These are phyloP conservation scores for Neoarthrinium moseri DNA, from an alignment of 2,329 filamentous ascomycete species.

Conservation along the genomic window DNA sequence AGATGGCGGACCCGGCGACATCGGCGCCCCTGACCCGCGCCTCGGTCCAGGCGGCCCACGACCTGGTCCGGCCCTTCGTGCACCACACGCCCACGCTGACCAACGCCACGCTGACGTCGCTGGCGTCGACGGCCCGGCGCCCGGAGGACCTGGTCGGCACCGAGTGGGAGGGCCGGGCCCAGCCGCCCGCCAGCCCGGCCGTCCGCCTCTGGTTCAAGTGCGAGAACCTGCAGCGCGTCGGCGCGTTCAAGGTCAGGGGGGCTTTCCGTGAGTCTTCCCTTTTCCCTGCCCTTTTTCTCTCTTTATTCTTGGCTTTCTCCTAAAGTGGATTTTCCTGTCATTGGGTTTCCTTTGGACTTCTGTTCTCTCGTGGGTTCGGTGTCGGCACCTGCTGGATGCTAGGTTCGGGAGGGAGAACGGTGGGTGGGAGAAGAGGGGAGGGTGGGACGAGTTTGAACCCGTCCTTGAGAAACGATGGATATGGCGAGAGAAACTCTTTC, in stretches of 20 bases:
- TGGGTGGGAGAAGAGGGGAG: no score
- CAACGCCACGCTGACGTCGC: conserved; percentile 67
- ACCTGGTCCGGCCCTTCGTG: conserved; percentile 71
- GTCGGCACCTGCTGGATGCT: no score
- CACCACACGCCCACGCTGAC: conserved; percentile 84
- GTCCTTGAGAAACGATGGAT: no score
- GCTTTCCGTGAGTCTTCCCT: conserved; percentile 61
- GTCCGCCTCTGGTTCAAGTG: conserved; percentile 90
- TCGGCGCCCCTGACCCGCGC: conserved; percentile 67
- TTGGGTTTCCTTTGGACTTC: no score
- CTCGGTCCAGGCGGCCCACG: conserved; percentile 71
- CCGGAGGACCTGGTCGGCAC: conserved; percentile 53
- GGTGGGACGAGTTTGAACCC: no score
- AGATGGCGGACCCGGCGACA: conserved; percentile 53
- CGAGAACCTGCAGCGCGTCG: conserved; percentile 87
- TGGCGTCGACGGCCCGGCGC: conserved; percentile 72
- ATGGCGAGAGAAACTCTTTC: no score
- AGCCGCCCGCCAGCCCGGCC: conserved; percentile 54
- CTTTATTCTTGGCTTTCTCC: no score
- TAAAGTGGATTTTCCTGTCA: no score
- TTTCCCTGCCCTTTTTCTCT: neutral
- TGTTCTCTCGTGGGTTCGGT: no score
- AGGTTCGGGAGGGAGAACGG: no score
- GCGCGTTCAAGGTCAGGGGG: conserved; percentile 89
- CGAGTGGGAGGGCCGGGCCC: conserved; percentile 49